Evolutionary conservation across 495 filamentous ascomycete species (phyloP).

Genomic region (Penicillium roqueforti): DNA sequence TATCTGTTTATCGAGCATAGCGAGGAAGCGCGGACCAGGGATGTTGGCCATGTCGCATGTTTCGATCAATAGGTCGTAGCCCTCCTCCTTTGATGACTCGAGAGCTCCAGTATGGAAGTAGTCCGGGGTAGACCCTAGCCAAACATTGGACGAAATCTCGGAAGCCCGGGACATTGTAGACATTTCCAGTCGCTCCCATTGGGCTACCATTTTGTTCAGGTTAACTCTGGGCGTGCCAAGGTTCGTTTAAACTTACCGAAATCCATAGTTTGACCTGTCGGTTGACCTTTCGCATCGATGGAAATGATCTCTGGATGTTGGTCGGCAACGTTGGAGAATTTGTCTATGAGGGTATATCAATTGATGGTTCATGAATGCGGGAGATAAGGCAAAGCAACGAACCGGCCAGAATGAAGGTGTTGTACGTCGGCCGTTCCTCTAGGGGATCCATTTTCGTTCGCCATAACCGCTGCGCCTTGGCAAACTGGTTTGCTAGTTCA

Average conservation of each 20-base stretch:
- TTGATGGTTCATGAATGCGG: neutral
- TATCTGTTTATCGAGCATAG: slow-evolving; percentile 56
- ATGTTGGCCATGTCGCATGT: slow-evolving; percentile 75
- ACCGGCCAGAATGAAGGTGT: slow-evolving; percentile 77
- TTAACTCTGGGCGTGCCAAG: no score
- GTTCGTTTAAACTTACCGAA: slow-evolving; percentile 56
- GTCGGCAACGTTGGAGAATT: slow-evolving; percentile 71
- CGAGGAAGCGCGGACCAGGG: slow-evolving; percentile 51
- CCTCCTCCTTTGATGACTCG: slow-evolving; percentile 26
- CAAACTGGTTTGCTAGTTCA: slow-evolving; percentile 65
- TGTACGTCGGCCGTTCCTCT: slow-evolving; percentile 60
- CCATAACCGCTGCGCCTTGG: slow-evolving; percentile 72
- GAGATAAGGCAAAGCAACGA: slow-evolving; percentile 23
- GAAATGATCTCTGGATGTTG: slow-evolving; percentile 67
- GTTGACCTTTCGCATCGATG: slow-evolving; percentile 64
- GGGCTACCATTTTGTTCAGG: slow-evolving; percentile 41
- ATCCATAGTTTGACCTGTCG: slow-evolving; percentile 79
- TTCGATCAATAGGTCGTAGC: slow-evolving; percentile 75
- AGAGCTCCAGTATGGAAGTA: slow-evolving; percentile 32
- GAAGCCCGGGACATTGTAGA: slow-evolving; percentile 84
- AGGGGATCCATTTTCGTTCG: slow-evolving; percentile 56
- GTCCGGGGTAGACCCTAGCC: slow-evolving; percentile 85
- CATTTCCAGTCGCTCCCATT: slow-evolving; percentile 90
- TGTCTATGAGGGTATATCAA: slow-evolving; percentile 39
- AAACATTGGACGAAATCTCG: slow-evolving; percentile 84